A percentile compares a stretch with the other conserved stretches of the same genome.
These are phyloP conservation scores for Saitozyma sp. DNA, from an alignment of 768 basidiomycete species.

Conservation along the genomic window DNA sequence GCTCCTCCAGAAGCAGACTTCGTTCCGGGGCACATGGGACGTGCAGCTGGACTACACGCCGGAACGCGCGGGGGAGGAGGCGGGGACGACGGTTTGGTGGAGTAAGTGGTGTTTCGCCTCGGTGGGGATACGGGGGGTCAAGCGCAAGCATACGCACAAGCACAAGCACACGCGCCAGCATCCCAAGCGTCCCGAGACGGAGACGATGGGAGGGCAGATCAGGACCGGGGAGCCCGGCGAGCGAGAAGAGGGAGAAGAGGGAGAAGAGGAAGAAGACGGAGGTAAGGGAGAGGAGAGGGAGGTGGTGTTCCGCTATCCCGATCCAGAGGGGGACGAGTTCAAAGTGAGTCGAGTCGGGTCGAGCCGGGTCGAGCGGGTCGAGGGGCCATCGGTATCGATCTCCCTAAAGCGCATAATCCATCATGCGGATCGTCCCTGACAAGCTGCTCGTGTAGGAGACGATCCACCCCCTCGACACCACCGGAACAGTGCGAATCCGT, in stretches of 20 bases:
- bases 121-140: slow-evolving; percentile 7
- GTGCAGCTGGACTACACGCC: slow-evolving; percentile 11
- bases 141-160: too few species aligned
- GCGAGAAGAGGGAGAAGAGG: too few species aligned
- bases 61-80: slow-evolving; percentile 13
- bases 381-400: too few species aligned
- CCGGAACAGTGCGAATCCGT: not conserved
- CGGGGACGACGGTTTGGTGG: slow-evolving; percentile 24
- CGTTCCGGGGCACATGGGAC: slow-evolving; percentile 16
- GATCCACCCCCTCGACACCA: not conserved
- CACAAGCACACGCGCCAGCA: too few species aligned
- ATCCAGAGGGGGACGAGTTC: too few species aligned
- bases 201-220: too few species aligned
- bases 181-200: too few species aligned
- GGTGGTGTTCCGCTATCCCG: not conserved
- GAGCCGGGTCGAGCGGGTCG: too few species aligned
- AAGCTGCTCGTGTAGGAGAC: not conserved
- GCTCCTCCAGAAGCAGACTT: slow-evolving; percentile 22
- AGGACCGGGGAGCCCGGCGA: too few species aligned
- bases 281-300: not conserved
- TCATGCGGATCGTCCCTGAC: not conserved
- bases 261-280: not conserved
- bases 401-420: not conserved
- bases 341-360: too few species aligned
- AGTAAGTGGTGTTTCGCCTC: slow-evolving; percentile 15